Evolutionary conservation across 345 rosid species (phyloP).

Genomic region (Theobroma cacao): DNA sequence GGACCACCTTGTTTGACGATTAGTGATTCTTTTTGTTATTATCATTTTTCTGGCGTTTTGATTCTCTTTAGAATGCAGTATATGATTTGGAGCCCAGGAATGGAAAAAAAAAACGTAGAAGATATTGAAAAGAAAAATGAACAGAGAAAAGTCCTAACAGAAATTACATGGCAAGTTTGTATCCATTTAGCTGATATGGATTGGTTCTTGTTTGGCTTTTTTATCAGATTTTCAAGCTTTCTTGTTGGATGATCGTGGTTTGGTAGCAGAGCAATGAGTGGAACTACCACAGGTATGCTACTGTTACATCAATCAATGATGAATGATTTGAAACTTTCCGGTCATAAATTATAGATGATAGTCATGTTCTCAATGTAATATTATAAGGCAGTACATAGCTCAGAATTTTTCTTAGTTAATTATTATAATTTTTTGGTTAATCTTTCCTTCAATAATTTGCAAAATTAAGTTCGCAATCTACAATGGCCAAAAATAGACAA

Average conservation of each 20-base stretch:
- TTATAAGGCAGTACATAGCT: background rate
- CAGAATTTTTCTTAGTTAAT: background rate
- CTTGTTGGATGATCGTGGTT: slow-evolving; percentile 43
- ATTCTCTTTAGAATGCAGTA: background rate
- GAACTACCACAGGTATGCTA: slow-evolving; percentile 57
- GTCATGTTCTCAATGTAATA: background rate
- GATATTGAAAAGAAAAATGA: background rate
- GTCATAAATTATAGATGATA: background rate
- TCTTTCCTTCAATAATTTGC: background rate
- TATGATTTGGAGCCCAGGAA: too few relatives aligned
- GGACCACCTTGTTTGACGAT: background rate
- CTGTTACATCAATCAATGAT: background rate
- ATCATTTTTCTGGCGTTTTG: background rate
- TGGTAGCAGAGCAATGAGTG: slow-evolving; percentile 58
- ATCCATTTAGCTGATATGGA: background rate
- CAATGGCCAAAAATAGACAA: background rate
- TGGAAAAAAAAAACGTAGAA: too few relatives aligned
- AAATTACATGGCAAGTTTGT: too few relatives aligned
- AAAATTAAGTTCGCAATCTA: background rate
- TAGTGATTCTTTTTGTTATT: background rate
- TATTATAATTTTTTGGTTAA: background rate
- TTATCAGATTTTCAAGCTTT: slow-evolving; percentile 3
- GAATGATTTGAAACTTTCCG: background rate
- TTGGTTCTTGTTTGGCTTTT: background rate
- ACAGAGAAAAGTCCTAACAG: background rate